Conservation (phyloP, 163 green algal species). For the Chlamydomonas reinhardtii region DNA sequence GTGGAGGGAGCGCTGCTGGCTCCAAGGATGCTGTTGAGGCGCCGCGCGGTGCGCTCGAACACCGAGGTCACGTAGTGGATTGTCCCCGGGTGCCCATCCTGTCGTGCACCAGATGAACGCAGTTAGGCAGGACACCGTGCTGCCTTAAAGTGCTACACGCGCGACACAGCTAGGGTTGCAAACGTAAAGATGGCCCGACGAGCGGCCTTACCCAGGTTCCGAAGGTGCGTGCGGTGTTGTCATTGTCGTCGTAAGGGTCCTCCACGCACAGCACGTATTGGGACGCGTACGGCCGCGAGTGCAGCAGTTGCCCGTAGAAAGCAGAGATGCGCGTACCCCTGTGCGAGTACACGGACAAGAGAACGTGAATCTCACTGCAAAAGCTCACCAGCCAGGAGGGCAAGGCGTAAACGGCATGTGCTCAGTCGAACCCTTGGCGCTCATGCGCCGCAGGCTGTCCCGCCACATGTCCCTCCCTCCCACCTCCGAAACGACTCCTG, state of each 20-base stretch:
- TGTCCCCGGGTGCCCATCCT: conserved; percentile 13
- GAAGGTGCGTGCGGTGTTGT: conserved; percentile 73
- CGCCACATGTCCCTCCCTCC: background rate
- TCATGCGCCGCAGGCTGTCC: too few species aligned
- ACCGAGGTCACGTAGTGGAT: conserved; percentile 30
- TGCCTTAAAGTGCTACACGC: too few species aligned
- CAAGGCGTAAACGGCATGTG: too few species aligned
- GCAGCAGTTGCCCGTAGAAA: conserved; percentile 33
- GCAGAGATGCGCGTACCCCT: conserved; percentile 23
- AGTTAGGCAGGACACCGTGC: background rate
- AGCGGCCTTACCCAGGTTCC: conserved; percentile 34
- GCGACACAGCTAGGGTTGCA: too few species aligned
- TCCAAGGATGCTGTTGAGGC: background rate
- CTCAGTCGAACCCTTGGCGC: too few species aligned
- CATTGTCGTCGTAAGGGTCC: conserved; percentile 71
- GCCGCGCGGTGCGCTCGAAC: conserved; percentile 20
- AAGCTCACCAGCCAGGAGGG: too few species aligned
- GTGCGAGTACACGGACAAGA: background rate
- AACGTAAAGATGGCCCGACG: too few species aligned
- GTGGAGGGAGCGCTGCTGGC: background rate
- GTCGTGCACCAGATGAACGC: background rate
- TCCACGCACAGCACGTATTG: conserved; percentile 67
- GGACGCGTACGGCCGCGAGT: background rate
- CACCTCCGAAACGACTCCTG: background rate
- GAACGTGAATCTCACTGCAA: background rate